phyloP scores from a whole-genome alignment of 192 early-diverging fungal genomes.

The Powellomyces hirtus region DNA sequence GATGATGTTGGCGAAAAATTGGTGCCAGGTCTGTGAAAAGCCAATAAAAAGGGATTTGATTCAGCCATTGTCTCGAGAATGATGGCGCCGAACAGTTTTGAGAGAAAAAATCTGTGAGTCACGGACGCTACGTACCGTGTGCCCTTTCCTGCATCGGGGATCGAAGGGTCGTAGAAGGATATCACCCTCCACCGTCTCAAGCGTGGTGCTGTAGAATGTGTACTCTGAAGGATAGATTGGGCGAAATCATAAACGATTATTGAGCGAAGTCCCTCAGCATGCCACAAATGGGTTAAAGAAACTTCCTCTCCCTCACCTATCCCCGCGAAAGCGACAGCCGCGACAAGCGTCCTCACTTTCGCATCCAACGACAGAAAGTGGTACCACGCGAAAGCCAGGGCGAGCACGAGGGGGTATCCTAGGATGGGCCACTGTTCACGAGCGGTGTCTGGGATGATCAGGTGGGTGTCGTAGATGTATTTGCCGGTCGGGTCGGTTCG shows the following conservation, averaged over 20 bases:
- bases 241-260: neutral
- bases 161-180: conserved; percentile 9
- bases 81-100: no score
- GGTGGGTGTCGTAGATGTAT: conserved; percentile 19
- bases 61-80: neutral
- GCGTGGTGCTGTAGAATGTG: conserved; percentile 1
- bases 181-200: conserved; percentile 10
- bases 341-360: conserved; percentile 10
- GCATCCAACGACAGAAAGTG: neutral
- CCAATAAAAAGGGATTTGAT: neutral
- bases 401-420: neutral
- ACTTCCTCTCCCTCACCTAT: no score
- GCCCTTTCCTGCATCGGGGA: conserved; percentile 8
- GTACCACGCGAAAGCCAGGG: neutral
- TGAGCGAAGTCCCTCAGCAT: no score
- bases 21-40: conserved; percentile 3
- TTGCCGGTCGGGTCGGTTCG: conserved; percentile 8
- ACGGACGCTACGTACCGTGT: neutral
- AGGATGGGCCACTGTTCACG: neutral
- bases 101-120: no score
- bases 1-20: conserved; percentile 14
- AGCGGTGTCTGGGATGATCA: conserved; percentile 5
- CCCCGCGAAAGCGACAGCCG: neutral
- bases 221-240: no score
- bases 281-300: no score